Evolutionary conservation across 2,329 filamentous ascomycete species (phyloP).

Genomic region (Nannizzia gypsea): DNA sequence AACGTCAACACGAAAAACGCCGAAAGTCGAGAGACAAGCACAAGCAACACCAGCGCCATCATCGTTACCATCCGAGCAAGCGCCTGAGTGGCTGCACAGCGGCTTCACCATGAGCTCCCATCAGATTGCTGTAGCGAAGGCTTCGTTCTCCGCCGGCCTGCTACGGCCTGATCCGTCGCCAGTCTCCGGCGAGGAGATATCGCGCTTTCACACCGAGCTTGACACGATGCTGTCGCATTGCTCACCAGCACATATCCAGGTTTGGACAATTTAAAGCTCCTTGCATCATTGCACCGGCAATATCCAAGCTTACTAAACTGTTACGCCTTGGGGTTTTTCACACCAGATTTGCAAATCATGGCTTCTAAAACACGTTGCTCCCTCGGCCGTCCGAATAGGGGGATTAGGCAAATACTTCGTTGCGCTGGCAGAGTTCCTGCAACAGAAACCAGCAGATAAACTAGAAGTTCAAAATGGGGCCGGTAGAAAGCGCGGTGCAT

Average conservation of each 20-base stretch:
- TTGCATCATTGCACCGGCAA: conserved; percentile 4
- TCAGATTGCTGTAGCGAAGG: conserved; percentile 65
- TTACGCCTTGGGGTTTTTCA: conserved; percentile 13
- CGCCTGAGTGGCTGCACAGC: too few relatives aligned
- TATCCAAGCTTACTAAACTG: conserved; percentile 27
- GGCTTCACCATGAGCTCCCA: conserved; percentile 48
- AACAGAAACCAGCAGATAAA: conserved; percentile 16
- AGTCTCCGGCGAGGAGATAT: conserved; percentile 56
- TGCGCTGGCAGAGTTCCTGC: conserved; percentile 53
- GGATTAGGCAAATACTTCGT: conserved; percentile 65
- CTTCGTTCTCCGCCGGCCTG: conserved; percentile 61
- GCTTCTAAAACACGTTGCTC: conserved; percentile 61
- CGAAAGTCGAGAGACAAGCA: too few relatives aligned
- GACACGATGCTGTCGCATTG: conserved; percentile 56
- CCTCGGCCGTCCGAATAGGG: conserved; percentile 53
- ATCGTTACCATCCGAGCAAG: too few relatives aligned
- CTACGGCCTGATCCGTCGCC: conserved; percentile 62
- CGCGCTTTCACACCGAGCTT: conserved; percentile 55
- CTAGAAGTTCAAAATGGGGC: conserved; percentile 7
- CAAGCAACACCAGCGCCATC: too few relatives aligned
- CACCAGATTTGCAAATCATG: conserved; percentile 75
- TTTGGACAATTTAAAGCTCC: conserved; percentile 44
- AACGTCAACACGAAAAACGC: too few relatives aligned
- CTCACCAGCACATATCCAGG: conserved; percentile 74
- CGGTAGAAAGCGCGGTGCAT: conserved; percentile 23